phyloP scores from a whole-genome alignment of 2,329 filamentous ascomycete genomes.

The Ceratocystiopsis minuta region DNA sequence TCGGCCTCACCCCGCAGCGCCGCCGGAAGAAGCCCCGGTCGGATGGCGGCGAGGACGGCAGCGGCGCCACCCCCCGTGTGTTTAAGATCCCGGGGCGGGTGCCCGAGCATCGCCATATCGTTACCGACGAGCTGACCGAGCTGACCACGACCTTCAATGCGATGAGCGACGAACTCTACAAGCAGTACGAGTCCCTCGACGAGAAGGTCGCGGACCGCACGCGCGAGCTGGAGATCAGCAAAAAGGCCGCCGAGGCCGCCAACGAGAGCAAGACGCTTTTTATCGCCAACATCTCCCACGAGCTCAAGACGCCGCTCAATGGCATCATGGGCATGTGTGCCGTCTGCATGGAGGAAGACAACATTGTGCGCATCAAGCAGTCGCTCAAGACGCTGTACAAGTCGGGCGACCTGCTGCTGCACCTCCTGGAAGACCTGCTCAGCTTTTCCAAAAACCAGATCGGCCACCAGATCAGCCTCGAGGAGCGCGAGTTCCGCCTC shows the following conservation, averaged over 20 bases:
- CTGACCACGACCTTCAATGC: slow-evolving; percentile 75
- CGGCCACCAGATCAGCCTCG: slow-evolving; percentile 62
- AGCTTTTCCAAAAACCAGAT: slow-evolving; percentile 95
- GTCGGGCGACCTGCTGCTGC: slow-evolving; percentile 66
- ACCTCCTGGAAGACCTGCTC: slow-evolving; percentile 73
- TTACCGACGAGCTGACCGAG: slow-evolving; percentile 75
- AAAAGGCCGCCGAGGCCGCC: slow-evolving; percentile 81
- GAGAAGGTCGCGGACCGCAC: slow-evolving; percentile 72
- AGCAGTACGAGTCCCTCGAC: slow-evolving; percentile 72
- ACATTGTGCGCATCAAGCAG: slow-evolving; percentile 58
- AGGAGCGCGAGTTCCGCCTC: slow-evolving; percentile 70
- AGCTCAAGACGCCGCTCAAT: slow-evolving; percentile 87
- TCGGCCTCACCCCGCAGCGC: slow-evolving; percentile 6
- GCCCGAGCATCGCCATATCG: slow-evolving; percentile 50
- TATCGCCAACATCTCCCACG: slow-evolving; percentile 79
- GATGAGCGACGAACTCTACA: slow-evolving; percentile 78
- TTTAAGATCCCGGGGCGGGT: slow-evolving; percentile 82
- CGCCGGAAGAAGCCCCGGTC: slow-evolving; percentile 12
- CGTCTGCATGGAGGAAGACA: slow-evolving; percentile 82
- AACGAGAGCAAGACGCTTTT: slow-evolving; percentile 96
- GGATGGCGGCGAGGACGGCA: slow-evolving; percentile 21
- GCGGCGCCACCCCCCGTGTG: slow-evolving; percentile 21
- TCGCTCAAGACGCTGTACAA: slow-evolving; percentile 80
- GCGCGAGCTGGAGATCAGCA: slow-evolving; percentile 69
- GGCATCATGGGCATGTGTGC: slow-evolving; percentile 90